Conservation (phyloP, 169 alveolate genomes). For the Plasmodium malariae region DNA sequence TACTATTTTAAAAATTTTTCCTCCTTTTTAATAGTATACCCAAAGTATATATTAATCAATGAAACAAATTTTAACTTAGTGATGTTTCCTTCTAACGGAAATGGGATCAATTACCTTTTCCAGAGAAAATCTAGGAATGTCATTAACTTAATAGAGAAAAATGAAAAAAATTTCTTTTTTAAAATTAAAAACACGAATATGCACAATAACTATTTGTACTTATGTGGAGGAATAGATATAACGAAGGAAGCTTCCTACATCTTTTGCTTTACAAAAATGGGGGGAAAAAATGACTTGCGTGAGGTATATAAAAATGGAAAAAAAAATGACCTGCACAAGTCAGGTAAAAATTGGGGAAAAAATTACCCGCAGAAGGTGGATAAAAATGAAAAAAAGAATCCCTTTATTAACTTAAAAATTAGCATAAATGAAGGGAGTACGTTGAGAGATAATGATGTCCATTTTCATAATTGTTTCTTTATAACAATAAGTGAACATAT, state of each 20-base stretch:
- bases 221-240: conserved; percentile 38
- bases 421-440: neutral
- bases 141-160: conserved; percentile 2
- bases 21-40: too few relatives aligned
- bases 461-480: conserved; percentile 5
- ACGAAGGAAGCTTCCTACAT: conserved; percentile 29
- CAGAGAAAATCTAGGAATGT: conserved; percentile 16
- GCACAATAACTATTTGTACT: conserved; percentile 7
- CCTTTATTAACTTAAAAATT: conserved; percentile 18
- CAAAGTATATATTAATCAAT: conserved; percentile 19
- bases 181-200: neutral
- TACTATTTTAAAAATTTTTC: too few relatives aligned
- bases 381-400: neutral
- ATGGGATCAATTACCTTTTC: neutral
- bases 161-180: conserved; percentile 26
- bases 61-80: conserved; percentile 23
- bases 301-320: neutral
- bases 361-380: neutral
- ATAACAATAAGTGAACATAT: conserved; percentile 15
- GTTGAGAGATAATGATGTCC: neutral
- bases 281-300: too few relatives aligned
- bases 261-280: conserved; percentile 29
- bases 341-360: neutral
- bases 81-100: conserved; percentile 3
- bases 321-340: neutral